A percentile compares a stretch with the other conserved stretches of the same genome.
Conservation (phyloP, 768 basidiomycete species). For the Saitozyma sp. region DNA sequence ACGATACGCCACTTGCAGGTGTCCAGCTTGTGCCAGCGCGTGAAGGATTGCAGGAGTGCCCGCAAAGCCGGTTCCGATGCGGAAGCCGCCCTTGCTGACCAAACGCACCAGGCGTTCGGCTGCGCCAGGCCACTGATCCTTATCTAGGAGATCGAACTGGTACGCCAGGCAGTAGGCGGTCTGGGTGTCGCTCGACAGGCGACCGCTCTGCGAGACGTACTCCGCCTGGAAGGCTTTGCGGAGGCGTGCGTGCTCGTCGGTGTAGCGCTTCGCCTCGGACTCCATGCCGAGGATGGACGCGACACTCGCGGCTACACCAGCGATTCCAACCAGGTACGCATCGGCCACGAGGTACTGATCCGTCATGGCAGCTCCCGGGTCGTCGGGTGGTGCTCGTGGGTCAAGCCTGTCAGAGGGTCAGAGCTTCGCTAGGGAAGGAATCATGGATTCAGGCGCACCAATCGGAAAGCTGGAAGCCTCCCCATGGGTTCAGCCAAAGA, state of each 20-base stretch:
- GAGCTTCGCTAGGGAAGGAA: slow-evolving; percentile 12
- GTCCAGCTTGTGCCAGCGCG: slow-evolving; percentile 27
- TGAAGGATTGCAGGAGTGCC: slow-evolving; percentile 46
- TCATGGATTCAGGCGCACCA: slow-evolving; percentile 30
- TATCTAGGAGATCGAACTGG: slow-evolving; percentile 38
- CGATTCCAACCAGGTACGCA: slow-evolving; percentile 42
- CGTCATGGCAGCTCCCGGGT: slow-evolving; percentile 34
- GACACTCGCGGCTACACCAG: slow-evolving; percentile 24
- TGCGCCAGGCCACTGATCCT: slow-evolving; percentile 7
- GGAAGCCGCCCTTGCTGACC: slow-evolving; percentile 25
- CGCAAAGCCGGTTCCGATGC: slow-evolving; percentile 47
- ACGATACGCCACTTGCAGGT: slow-evolving; percentile 40
- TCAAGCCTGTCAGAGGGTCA: slow-evolving; percentile 17
- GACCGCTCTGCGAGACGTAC: slow-evolving; percentile 38
- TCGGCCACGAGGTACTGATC: slow-evolving; percentile 43
- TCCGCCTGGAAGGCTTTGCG: slow-evolving; percentile 30
- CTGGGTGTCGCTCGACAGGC: slow-evolving; percentile 42
- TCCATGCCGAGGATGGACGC: slow-evolving; percentile 25
- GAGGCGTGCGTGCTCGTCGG: slow-evolving; percentile 18
- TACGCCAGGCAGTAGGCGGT: slow-evolving; percentile 39
- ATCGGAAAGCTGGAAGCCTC: slow-evolving; percentile 31
- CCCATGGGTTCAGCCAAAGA: slow-evolving; percentile 21
- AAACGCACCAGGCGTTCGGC: slow-evolving; percentile 26
- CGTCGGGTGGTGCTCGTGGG: slow-evolving; percentile 27
- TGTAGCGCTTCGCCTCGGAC: slow-evolving; percentile 27